A percentile compares a stretch with the other conserved stretches of the same genome.
phyloP scores from a whole-genome alignment of 768 basidiomycete species.

The Podaxis carcinomalis region DNA sequence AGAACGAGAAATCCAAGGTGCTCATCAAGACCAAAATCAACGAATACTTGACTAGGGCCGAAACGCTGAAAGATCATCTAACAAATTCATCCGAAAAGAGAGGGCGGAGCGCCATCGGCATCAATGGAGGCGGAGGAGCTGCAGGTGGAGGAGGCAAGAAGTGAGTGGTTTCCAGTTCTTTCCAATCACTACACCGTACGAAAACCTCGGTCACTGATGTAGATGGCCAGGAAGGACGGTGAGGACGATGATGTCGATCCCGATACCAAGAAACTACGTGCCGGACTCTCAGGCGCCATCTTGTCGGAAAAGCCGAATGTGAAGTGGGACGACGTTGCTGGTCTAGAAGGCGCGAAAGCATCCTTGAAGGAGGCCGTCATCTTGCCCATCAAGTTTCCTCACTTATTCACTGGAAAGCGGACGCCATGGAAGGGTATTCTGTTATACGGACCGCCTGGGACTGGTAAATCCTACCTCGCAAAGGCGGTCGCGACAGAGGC shows the following conservation, averaged over 20 bases:
- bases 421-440: conserved; percentile 97
- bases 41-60: conserved; percentile 90
- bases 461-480: conserved; percentile 94
- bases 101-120: conserved; percentile 44
- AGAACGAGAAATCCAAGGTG: conserved; percentile 88
- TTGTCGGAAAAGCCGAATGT: conserved; percentile 92
- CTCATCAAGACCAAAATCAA: conserved; percentile 85
- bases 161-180: conserved; percentile 24
- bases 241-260: conserved; percentile 80
- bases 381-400: conserved; percentile 98
- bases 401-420: conserved; percentile 96
- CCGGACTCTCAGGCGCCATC: conserved; percentile 84
- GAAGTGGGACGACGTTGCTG: conserved; percentile 98
- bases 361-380: conserved; percentile 98
- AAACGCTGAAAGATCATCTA: conserved; percentile 86
- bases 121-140: conserved; percentile 40
- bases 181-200: background rate
- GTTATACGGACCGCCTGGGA: conserved; percentile 96
- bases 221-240: conserved; percentile 31
- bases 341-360: conserved; percentile 92
- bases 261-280: conserved; percentile 95
- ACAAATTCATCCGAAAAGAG: conserved; percentile 58
- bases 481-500: conserved; percentile 99
- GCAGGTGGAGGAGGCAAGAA: conserved; percentile 41
- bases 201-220: conserved; percentile 1